These are phyloP conservation scores for Penium margaritaceum DNA, from an alignment of 139 green algal genomes.

Conservation along the genomic window DNA sequence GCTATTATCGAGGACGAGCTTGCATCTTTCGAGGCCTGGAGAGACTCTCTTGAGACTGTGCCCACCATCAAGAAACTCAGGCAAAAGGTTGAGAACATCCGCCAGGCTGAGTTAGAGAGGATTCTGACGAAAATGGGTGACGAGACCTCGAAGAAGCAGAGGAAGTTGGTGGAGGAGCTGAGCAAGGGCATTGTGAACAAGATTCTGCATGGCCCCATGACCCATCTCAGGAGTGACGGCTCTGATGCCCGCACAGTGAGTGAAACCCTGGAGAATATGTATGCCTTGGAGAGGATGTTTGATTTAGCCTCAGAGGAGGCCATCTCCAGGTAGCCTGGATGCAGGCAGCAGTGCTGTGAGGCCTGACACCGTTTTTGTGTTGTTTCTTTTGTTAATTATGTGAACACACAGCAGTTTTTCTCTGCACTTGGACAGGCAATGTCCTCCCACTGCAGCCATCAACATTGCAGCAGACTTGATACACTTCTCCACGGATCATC, in stretches of 20 bases:
- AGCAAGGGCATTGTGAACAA: conserved; percentile 94
- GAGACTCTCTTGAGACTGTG: conserved; percentile 93
- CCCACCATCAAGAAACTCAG: conserved; percentile 95
- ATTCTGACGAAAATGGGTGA: conserved; percentile 70
- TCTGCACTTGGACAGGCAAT: too few species aligned
- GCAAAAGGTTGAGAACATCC: conserved; percentile 83
- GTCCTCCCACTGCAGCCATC: too few species aligned
- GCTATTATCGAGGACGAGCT: conserved; percentile 63
- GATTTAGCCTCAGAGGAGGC: conserved; percentile 55
- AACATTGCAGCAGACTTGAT: too few species aligned
- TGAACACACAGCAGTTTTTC: too few species aligned
- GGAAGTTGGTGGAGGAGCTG: conserved; percentile 88
- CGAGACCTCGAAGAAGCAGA: conserved; percentile 91
- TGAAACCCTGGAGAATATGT: conserved; percentile 94
- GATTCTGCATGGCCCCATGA: conserved; percentile 97
- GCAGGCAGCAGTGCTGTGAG: too few species aligned
- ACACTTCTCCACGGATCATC: too few species aligned
- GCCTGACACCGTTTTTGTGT: too few species aligned
- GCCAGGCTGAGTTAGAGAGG: conserved; percentile 85
- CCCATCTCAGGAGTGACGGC: conserved; percentile 82
- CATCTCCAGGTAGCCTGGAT: too few species aligned
- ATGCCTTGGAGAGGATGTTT: conserved; percentile 97
- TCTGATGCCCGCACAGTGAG: conserved; percentile 73
- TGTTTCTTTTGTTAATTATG: too few species aligned
- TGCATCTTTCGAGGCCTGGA: conserved; percentile 87